phyloP scores from a whole-genome alignment of 208 protist species.

The Trypanosoma theileri region DNA sequence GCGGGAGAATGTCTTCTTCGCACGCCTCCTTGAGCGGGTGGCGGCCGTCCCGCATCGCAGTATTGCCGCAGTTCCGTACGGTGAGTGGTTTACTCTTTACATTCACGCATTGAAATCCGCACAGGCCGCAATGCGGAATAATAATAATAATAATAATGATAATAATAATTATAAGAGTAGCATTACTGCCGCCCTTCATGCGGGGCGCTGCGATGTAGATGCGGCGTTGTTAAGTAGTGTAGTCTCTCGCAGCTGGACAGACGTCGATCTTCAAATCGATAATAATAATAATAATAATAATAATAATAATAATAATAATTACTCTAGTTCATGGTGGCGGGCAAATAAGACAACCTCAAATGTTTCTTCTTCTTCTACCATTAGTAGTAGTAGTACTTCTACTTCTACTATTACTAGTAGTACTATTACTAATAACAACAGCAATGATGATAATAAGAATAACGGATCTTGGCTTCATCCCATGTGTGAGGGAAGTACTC shows the following conservation, averaged over 20 bases:
- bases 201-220: conserved; percentile 34
- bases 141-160: no score
- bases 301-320: background rate
- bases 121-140: no score
- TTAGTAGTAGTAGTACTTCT: no score
- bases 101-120: conserved; percentile 35
- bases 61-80: conserved; percentile 58
- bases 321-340: conserved; percentile 12
- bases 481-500: background rate
- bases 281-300: conserved; percentile 7
- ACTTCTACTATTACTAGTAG: no score
- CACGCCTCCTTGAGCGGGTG: conserved; percentile 32
- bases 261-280: conserved; percentile 34
- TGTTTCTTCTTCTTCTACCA: no score
- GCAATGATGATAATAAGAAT: no score
- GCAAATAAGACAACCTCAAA: conserved; percentile 7
- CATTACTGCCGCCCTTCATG: background rate
- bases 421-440: no score
- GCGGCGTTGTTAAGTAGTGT: conserved; percentile 59
- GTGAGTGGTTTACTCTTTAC: conserved; percentile 70
- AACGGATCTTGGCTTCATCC: conserved; percentile 8
- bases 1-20: conserved; percentile 24
- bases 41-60: conserved; percentile 61
- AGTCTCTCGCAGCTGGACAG: conserved; percentile 53
- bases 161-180: background rate